phyloP scores from a whole-genome alignment of 495 filamentous ascomycete species.

The Diplogelasinospora grovesii region DNA sequence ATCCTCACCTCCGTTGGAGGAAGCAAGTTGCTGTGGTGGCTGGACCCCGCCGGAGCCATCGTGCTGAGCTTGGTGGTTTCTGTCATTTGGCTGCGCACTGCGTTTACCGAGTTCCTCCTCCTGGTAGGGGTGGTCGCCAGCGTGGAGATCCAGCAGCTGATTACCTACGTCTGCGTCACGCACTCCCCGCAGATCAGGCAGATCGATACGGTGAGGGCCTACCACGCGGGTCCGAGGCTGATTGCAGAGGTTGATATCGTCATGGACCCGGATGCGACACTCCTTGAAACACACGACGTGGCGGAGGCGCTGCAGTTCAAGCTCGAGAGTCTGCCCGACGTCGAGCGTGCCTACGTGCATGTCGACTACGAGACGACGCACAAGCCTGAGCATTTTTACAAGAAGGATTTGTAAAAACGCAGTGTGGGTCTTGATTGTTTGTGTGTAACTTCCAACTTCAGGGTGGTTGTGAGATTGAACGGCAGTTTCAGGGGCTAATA shows the following conservation, averaged over 20 bases:
- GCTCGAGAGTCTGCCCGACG: slow-evolving; percentile 83
- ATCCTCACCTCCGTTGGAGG: slow-evolving; percentile 83
- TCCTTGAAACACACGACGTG: slow-evolving; percentile 82
- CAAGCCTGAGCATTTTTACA: slow-evolving; percentile 65
- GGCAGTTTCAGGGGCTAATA: too few relatives aligned
- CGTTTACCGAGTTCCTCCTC: slow-evolving; percentile 83
- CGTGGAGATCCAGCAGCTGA: slow-evolving; percentile 81
- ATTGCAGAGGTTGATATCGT: slow-evolving; percentile 89
- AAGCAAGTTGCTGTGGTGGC: slow-evolving; percentile 84
- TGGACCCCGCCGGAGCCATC: slow-evolving; percentile 90
- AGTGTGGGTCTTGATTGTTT: neutral
- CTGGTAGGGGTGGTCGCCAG: slow-evolving; percentile 84
- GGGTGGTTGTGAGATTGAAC: too few relatives aligned
- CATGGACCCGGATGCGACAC: slow-evolving; percentile 62
- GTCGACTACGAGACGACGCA: slow-evolving; percentile 96
- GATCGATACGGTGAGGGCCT: slow-evolving; percentile 92
- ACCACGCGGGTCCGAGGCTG: slow-evolving; percentile 82
- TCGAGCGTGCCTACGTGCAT: slow-evolving; percentile 94
- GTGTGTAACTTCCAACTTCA: too few relatives aligned
- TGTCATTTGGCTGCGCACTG: slow-evolving; percentile 73
- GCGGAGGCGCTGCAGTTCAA: slow-evolving; percentile 94
- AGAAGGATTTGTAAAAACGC: slow-evolving; percentile 48
- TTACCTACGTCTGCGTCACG: slow-evolving; percentile 95
- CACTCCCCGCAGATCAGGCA: slow-evolving; percentile 71
- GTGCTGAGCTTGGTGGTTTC: slow-evolving; percentile 71